phyloP scores from a whole-genome alignment of 768 basidiomycete species.

The Leccinum incarnatum region DNA sequence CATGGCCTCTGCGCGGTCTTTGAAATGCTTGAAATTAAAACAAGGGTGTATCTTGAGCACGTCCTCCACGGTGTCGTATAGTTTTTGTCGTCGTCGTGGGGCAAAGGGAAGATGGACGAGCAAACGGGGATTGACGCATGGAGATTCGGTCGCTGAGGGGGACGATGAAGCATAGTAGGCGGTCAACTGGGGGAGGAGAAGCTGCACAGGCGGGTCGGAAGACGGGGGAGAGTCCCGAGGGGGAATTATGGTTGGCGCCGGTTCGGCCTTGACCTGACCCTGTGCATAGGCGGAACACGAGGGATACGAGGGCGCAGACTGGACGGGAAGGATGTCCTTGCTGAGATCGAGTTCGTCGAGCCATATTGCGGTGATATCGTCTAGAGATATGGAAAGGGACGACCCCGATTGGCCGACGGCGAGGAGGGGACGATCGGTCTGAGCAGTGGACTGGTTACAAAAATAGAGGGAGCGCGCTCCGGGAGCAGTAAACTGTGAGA shows the following conservation, averaged over 20 bases:
- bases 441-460: constrained; percentile 12
- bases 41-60: constrained; percentile 48
- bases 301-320: constrained; percentile 12
- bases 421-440: constrained; percentile 32
- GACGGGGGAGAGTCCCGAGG: constrained; percentile 11
- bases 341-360: constrained; percentile 49
- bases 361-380: constrained; percentile 62
- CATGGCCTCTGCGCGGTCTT: constrained; percentile 42
- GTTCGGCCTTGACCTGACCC: constrained; percentile 37
- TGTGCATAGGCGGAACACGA: constrained; percentile 16
- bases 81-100: constrained; percentile 35
- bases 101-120: constrained; percentile 41
- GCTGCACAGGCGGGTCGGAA: constrained; percentile 23
- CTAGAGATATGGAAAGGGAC: constrained; percentile 51
- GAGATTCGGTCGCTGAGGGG: constrained; percentile 22
- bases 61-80: constrained; percentile 39
- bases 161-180: constrained; percentile 23
- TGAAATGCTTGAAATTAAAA: constrained; percentile 49
- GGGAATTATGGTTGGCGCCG: constrained; percentile 27
- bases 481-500: constrained; percentile 46
- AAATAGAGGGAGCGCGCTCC: constrained; percentile 25
- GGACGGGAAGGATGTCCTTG: constrained; percentile 24
- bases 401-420: constrained; percentile 40
- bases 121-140: constrained; percentile 39
- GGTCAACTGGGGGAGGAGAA: constrained; percentile 18